Percentiles rank a stretch among this genome's conserved stretches.
Conservation (phyloP, 192 early-diverging fungal species). For the Rhizophagus sp. region DNA sequence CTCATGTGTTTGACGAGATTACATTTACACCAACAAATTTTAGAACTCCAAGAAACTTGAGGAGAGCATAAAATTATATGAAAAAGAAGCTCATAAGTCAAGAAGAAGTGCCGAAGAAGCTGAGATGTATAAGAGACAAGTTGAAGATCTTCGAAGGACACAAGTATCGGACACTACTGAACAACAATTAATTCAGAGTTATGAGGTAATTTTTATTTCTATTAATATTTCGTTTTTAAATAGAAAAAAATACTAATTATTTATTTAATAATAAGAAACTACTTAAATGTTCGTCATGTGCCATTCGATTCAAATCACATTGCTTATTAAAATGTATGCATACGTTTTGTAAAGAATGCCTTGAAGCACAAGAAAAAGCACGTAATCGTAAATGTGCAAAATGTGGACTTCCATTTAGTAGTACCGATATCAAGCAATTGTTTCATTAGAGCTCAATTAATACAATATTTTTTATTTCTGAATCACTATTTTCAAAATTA, state of each 20-base stretch:
- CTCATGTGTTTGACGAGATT: not conserved
- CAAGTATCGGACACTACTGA: not conserved
- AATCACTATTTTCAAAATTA: not conserved
- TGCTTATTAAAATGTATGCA: slow-evolving; percentile 86
- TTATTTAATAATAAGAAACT: slow-evolving; percentile 51
- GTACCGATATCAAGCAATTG: slow-evolving; percentile 10
- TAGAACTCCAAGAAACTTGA: not conserved
- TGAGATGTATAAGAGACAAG: not conserved
- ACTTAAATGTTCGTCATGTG: slow-evolving; percentile 85
- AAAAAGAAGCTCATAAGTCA: not conserved
- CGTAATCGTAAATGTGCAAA: slow-evolving; percentile 88
- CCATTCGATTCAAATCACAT: slow-evolving; percentile 77
- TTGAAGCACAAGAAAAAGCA: slow-evolving; percentile 75
- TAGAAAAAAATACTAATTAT: not conserved
- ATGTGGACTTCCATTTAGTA: slow-evolving; percentile 71
- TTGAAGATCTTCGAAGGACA: slow-evolving; percentile 2
- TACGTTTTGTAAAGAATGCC: slow-evolving; percentile 86
- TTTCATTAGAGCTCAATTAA: not conserved
- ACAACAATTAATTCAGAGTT: slow-evolving; percentile 6
- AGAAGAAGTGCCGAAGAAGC: not conserved
- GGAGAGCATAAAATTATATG: not conserved
- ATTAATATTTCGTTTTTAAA: not conserved
- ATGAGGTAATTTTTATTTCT: slow-evolving; percentile 19
- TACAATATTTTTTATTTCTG: not conserved
- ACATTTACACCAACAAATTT: not conserved